Evolutionary conservation across 208 protist genomes (phyloP), one percentile per base, ranked within the genome.

Genomic region (Trypanosoma boissoni): DNA sequence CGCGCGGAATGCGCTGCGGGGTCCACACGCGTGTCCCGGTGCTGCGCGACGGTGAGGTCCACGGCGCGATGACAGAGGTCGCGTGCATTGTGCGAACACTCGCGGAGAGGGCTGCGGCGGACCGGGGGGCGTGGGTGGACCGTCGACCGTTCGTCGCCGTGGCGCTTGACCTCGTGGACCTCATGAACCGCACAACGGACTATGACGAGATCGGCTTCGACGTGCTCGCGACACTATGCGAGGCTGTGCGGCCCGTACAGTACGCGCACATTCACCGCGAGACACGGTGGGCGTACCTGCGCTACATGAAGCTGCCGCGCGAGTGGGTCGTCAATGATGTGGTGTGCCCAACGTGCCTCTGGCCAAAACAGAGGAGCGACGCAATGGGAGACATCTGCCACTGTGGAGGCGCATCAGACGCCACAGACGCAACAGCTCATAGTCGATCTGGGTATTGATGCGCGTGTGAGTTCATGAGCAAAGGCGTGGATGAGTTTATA

Each of bases 181-280:
- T 81, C 6, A 74, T 92, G 58, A 91, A 88, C 54, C 49, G 24
- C 39, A 88, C 74, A 31, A 92, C 80, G 14, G 76, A 78, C 37
- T 83, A 54, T 26, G 88, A 95, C 53, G 85, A 91, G 49, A 55
- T 95, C 21, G 83, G 78, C 0, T 95, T 88, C 46, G 48, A 74
- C 26, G 62, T 68, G 14, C 65, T 92, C 21, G 45, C 65, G 3
- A 67, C 67, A 7, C 65, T 95, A 34, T 89, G 80, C 57, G 43
- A 58, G 28, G 58, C 76, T 0, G 48, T 92, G 26, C 77, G 81
- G 10, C 80, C 82, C 3, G 27, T 71, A 36, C 63, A 88, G 49
- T 7, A 16, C 0, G 53, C 55, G n/a, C 72, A 90, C 64, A 83
- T 88, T 44, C 49, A 76, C 36, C 70, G 63, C 1, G 80, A 87